Percentiles rank a stretch among this genome's conserved stretches.
Conservation (phyloP, 352 stramenopile species). For the Discostella stelligera region DNA sequence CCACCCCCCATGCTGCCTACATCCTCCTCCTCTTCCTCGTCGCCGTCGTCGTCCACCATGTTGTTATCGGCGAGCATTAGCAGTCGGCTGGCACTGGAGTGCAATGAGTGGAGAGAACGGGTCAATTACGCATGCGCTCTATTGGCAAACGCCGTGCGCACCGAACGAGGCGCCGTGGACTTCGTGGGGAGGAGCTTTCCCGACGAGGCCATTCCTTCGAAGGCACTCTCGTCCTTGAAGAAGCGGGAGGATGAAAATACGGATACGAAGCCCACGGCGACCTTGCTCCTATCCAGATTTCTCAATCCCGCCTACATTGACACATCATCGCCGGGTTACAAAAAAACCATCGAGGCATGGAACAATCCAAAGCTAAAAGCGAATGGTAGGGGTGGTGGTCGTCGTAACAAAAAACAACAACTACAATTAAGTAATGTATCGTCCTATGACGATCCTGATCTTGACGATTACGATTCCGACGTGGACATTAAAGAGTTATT, state of each 20-base stretch:
- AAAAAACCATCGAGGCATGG: constrained; percentile 7
- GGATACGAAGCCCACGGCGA: constrained; percentile 56
- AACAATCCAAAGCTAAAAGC: not conserved
- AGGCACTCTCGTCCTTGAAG: not conserved
- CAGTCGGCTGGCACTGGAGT: too few species aligned
- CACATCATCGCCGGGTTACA: constrained; percentile 16
- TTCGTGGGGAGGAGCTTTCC: constrained; percentile 68
- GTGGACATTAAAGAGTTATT: constrained; percentile 22
- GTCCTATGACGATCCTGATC: constrained; percentile 26
- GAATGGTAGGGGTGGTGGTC: not conserved
- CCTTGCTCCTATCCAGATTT: constrained; percentile 66
- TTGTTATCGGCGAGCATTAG: not conserved
- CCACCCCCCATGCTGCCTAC: constrained; percentile 11
- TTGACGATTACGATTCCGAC: constrained; percentile 11
- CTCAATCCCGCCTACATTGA: constrained; percentile 50
- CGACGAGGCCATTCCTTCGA: constrained; percentile 54
- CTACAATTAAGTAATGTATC: too few species aligned
- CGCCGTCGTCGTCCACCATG: too few species aligned
- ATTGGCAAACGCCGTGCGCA: constrained; percentile 59
- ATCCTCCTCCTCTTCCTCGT: constrained; percentile 1
- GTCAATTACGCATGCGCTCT: constrained; percentile 70
- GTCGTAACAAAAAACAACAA: constrained; percentile 1
- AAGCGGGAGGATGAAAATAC: not conserved
- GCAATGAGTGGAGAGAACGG: constrained; percentile 43
- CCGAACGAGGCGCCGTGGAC: constrained; percentile 40